phyloP scores from a whole-genome alignment of 306 rosid genomes.

The Prunus salicina region DNA sequence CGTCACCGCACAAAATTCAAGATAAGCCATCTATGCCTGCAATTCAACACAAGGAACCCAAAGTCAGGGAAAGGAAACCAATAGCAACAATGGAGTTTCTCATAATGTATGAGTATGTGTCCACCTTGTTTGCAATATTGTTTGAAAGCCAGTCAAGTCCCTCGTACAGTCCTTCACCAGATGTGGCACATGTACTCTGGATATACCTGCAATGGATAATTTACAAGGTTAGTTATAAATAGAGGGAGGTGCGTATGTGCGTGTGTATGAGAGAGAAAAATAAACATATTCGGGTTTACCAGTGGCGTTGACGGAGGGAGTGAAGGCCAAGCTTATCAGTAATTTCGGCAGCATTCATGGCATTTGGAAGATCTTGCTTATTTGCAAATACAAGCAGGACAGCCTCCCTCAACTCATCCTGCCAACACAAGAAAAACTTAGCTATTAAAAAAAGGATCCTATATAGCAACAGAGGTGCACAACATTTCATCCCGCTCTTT shows the following conservation, averaged over 20 bases:
- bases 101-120: not conserved
- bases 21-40: conserved; percentile 54
- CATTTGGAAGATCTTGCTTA: conserved; percentile 94
- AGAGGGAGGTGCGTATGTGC: not conserved
- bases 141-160: conserved; percentile 90
- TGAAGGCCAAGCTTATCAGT: conserved; percentile 88
- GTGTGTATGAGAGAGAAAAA: not conserved
- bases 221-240: conserved; percentile 1
- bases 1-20: conserved; percentile 15
- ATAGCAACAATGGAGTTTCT: not conserved
- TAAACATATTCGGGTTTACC: conserved; percentile 33
- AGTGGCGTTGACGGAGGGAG: conserved; percentile 90
- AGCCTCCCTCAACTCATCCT: conserved; percentile 91
- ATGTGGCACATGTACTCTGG: conserved; percentile 88
- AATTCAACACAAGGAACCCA: conserved; percentile 13
- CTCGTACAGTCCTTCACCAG: conserved; percentile 88
- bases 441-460: not conserved
- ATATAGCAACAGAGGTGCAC: not conserved
- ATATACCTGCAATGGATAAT: conserved; percentile 51
- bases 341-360: conserved; percentile 91
- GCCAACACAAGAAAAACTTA: conserved; percentile 19
- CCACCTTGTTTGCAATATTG: conserved; percentile 81
- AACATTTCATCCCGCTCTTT: not conserved
- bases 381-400: conserved; percentile 85
- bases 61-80: not conserved